Evolutionary conservation across 306 rosid species (phyloP).

Genomic region (Spatholobus suberectus): DNA sequence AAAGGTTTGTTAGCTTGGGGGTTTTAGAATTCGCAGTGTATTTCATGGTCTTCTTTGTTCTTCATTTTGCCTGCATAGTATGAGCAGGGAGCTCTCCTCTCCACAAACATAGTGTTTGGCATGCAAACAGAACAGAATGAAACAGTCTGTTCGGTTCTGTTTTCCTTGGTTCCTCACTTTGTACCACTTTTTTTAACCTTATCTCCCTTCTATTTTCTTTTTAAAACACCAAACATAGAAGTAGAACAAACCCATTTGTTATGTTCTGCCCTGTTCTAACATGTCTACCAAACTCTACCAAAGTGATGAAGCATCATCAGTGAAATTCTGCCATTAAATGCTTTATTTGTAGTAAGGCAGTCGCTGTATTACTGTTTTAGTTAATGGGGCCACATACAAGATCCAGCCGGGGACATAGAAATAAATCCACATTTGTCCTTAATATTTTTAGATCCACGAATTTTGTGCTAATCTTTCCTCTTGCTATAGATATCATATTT

Average conservation of each 20-base stretch:
- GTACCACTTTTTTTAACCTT: too few species aligned
- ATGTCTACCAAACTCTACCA: background rate
- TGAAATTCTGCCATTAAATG: constrained; percentile 10
- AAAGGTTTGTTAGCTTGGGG: background rate
- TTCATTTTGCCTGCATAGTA: background rate
- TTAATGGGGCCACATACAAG: background rate
- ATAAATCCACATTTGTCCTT: background rate
- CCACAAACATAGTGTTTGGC: background rate
- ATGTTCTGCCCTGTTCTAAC: background rate
- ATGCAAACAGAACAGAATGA: background rate
- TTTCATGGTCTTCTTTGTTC: background rate
- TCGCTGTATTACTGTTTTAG: background rate
- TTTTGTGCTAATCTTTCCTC: too few species aligned
- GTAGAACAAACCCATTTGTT: background rate
- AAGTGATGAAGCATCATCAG: background rate
- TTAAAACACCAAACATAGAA: background rate
- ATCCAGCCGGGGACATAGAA: background rate
- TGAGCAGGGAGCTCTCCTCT: background rate
- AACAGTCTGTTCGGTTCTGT: background rate
- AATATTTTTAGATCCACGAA: background rate
- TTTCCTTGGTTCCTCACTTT: background rate
- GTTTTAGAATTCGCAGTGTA: background rate
- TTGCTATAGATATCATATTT: too few species aligned
- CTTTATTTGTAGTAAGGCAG: background rate
- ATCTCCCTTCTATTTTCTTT: background rate